Evolutionary conservation across 805 yeast species (phyloP).

Genomic region (Zygoascus bituminiphila): DNA sequence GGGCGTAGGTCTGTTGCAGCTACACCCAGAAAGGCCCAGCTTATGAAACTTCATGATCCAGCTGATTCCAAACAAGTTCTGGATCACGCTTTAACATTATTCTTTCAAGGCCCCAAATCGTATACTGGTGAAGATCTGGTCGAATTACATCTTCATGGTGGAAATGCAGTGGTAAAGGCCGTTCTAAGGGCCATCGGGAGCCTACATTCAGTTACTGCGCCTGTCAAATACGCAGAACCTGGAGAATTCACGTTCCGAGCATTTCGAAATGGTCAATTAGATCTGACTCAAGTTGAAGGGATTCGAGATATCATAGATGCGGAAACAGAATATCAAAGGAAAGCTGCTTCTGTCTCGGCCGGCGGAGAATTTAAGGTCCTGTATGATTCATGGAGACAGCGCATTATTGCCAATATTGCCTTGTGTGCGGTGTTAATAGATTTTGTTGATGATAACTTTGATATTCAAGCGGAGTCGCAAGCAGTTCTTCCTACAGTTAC

Average conservation of each 20-base stretch:
- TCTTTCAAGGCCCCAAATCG: conserved; percentile 64
- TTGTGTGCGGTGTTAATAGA: conserved; percentile 82
- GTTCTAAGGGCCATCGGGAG: conserved; percentile 54
- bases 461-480: conserved; percentile 15
- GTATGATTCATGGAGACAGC: conserved; percentile 59
- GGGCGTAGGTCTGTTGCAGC: conserved; percentile 37
- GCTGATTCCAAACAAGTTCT: conserved; percentile 32
- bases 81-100: conserved; percentile 70
- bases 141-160: conserved; percentile 93
- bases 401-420: conserved; percentile 60
- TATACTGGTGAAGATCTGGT: conserved; percentile 89
- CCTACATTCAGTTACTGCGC: conserved; percentile 25
- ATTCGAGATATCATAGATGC: conserved; percentile 83
- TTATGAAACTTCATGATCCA: conserved; percentile 49
- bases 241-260: conserved; percentile 91
- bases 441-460: conserved; percentile 83
- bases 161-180: conserved; percentile 69
- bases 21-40: conserved; percentile 44
- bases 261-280: conserved; percentile 73
- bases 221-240: conserved; percentile 75
- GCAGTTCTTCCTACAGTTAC: conserved; percentile 45
- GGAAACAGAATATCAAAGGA: conserved; percentile 83
- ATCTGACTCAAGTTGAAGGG: conserved; percentile 86
- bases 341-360: conserved; percentile 64
- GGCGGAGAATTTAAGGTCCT: conserved; percentile 53